These are phyloP conservation scores for Tephrocybe sp. DNA, from an alignment of 768 basidiomycete genomes.

Conservation along the genomic window DNA sequence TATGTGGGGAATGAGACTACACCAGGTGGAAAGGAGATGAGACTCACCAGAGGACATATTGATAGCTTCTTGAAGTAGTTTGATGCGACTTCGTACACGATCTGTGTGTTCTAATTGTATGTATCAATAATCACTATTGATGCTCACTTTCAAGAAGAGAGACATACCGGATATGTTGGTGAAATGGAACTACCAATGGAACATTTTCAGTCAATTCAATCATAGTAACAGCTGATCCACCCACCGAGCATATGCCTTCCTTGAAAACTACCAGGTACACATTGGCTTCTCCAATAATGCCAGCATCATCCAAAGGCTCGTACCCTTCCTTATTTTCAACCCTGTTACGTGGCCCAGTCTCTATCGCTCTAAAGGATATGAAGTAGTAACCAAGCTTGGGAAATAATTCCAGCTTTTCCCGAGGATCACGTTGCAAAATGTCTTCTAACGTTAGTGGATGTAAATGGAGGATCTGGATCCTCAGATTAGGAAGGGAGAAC, in stretches of 20 bases:
- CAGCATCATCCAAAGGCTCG: constrained; percentile 30
- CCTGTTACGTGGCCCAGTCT: constrained; percentile 47
- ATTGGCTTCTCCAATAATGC: constrained; percentile 68
- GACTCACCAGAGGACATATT: constrained; percentile 71
- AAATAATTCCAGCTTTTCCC: constrained; percentile 90
- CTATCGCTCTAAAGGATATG: constrained; percentile 80
- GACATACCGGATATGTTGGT: constrained; percentile 69
- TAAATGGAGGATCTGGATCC: constrained; percentile 68
- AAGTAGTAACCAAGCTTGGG: constrained; percentile 90
- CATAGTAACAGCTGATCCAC: constrained; percentile 21
- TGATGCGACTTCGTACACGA: constrained; percentile 69
- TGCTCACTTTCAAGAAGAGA: neutral
- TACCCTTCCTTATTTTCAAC: constrained; percentile 24
- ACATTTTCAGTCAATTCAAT: constrained; percentile 1
- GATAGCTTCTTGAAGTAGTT: constrained; percentile 56
- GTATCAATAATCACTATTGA: neutral
- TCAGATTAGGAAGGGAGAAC: neutral
- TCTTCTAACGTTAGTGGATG: constrained; percentile 94
- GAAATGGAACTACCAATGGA: constrained; percentile 75
- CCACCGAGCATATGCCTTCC: constrained; percentile 78
- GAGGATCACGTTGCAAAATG: constrained; percentile 85
- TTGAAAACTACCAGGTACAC: constrained; percentile 89
- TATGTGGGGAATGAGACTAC: constrained; percentile 25
- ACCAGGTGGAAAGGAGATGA: neutral
- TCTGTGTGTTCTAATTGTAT: constrained; percentile 63